A percentile compares a stretch with the other conserved stretches of the same genome.
These are phyloP conservation scores for Cryptococcus amylolentus DNA, from an alignment of 1,284 basidiomycete genomes.

Conservation along the genomic window DNA sequence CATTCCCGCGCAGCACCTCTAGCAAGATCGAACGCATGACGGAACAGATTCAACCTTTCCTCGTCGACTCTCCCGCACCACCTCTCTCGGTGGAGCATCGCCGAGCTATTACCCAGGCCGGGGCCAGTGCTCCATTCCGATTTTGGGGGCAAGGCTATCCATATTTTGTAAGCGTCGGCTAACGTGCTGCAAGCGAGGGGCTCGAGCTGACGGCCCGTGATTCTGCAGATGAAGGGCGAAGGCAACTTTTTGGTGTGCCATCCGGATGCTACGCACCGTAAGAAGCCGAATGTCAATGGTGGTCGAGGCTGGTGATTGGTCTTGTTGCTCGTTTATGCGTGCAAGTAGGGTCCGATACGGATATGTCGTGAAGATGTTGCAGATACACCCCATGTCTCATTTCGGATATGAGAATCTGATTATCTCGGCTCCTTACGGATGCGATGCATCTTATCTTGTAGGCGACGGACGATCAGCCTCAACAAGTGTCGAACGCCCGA, in stretches of 20 bases:
- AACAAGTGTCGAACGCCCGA: too few species aligned
- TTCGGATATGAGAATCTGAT: too few species aligned
- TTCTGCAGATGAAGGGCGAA: conserved; percentile 19
- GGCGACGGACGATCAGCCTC: too few species aligned
- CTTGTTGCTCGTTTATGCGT: background rate
- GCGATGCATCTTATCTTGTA: too few species aligned
- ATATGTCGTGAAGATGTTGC: too few species aligned
- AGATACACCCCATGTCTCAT: too few species aligned
- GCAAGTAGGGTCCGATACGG: too few species aligned
- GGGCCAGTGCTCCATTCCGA: conserved; percentile 13
- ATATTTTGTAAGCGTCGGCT: conserved; percentile 17
- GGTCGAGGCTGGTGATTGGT: background rate
- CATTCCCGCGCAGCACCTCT: conserved; percentile 10
- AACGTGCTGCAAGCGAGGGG: background rate
- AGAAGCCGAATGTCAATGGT: conserved; percentile 4
- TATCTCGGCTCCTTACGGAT: too few species aligned
- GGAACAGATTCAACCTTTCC: conserved; percentile 16
- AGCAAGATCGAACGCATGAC: conserved; percentile 13
- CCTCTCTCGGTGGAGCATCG: conserved; percentile 12
- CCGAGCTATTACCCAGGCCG: conserved; percentile 12
- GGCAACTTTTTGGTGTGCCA: conserved; percentile 10
- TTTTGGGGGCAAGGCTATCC: conserved; percentile 18
- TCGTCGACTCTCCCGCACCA: background rate
- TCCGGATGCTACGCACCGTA: conserved; percentile 5
- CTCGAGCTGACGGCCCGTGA: background rate